These are phyloP conservation scores for Cryptosporidium parvum DNA, from an alignment of 169 alveolate species.

Conservation along the genomic window DNA sequence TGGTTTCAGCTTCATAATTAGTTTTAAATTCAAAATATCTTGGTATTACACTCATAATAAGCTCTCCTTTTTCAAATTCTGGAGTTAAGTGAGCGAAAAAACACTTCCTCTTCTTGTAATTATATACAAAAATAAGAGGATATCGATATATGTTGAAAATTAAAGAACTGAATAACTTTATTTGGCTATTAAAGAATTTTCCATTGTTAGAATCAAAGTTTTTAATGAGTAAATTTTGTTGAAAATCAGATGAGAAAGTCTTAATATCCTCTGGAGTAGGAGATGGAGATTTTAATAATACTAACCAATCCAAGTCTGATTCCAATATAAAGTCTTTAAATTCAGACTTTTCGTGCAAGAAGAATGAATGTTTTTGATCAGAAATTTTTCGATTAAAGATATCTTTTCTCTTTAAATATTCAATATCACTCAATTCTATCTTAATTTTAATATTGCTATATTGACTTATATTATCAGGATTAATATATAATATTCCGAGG, in stretches of 20 bases:
- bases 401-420: not conserved
- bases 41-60: not conserved
- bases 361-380: not conserved
- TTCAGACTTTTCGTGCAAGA: not conserved
- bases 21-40: not conserved
- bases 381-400: not conserved
- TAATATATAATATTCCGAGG: conserved; percentile 31
- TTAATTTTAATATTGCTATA: not conserved
- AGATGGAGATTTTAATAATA: not conserved
- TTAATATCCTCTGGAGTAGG: not conserved
- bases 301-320: not conserved
- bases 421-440: not conserved
- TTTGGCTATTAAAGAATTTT: conserved; percentile 10
- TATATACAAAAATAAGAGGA: not conserved
- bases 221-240: not conserved
- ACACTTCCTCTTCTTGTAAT: not conserved
- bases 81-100: not conserved
- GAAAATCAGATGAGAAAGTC: not conserved
- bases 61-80: not conserved
- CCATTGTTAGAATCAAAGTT: not conserved
- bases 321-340: not conserved
- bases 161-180: conserved; percentile 1
- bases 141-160: not conserved
- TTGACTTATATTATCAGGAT: conserved; percentile 44
- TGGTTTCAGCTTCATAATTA: not conserved